Conservation (phyloP, 2,329 filamentous ascomycete genomes). For the Diaporthe humulicola region DNA sequence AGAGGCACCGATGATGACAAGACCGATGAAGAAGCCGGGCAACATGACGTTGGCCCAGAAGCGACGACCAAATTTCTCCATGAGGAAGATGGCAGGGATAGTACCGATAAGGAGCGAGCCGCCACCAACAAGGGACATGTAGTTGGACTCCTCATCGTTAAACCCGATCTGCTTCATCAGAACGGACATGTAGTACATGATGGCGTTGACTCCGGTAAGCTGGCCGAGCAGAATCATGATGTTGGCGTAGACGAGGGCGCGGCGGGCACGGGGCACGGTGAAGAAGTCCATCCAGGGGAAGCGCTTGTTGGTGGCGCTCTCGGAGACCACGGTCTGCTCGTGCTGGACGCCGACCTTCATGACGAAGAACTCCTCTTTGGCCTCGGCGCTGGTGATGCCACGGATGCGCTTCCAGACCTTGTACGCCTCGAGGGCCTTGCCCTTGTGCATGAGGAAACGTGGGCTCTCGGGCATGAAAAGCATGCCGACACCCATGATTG, state of each 20-base stretch:
- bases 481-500: constrained; percentile 73
- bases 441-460: constrained; percentile 79
- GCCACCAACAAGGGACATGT: constrained; percentile 82
- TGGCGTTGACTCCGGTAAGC: constrained; percentile 77
- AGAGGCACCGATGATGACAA: constrained; percentile 74
- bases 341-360: constrained; percentile 75
- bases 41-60: constrained; percentile 83
- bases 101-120: constrained; percentile 76
- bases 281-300: constrained; percentile 82
- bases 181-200: constrained; percentile 80
- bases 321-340: constrained; percentile 66
- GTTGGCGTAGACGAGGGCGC: constrained; percentile 76
- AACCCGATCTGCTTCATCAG: constrained; percentile 79
- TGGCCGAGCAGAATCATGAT: constrained; percentile 79
- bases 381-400: constrained; percentile 67
- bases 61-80: constrained; percentile 79
- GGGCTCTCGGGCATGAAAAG: constrained; percentile 79
- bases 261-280: constrained; percentile 75
- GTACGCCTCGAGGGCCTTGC: constrained; percentile 69
- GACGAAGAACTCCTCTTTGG: constrained; percentile 78
- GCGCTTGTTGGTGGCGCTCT: constrained; percentile 64
- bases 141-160: constrained; percentile 71
- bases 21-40: constrained; percentile 78
- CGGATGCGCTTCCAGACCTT: constrained; percentile 81
- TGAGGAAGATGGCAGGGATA: constrained; percentile 76